Conservation (phyloP, 208 protist species). For the Wallacemonas sp. region DNA sequence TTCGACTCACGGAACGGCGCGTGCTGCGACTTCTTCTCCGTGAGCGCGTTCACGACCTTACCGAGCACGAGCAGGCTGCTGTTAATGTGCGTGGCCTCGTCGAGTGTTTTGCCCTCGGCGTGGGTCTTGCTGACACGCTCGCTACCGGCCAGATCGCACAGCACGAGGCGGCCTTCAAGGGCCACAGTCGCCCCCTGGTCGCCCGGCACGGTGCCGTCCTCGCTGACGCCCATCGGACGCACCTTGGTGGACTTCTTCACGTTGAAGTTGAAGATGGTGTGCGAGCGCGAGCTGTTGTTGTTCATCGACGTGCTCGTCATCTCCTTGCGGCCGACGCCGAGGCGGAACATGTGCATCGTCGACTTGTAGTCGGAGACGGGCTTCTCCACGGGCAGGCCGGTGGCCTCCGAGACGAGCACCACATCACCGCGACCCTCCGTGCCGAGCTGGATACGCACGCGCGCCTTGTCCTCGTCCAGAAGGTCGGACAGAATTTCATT, state of each 20-base stretch:
- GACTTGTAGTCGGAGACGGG: conserved; percentile 65
- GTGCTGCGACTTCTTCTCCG: conserved; percentile 79
- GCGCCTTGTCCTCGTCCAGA: conserved; percentile 67
- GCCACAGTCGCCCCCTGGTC: conserved; percentile 34
- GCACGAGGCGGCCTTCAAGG: conserved; percentile 88
- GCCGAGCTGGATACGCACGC: conserved; percentile 81
- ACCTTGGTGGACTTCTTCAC: conserved; percentile 75
- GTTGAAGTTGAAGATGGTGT: conserved; percentile 94
- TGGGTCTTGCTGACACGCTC: conserved; percentile 94
- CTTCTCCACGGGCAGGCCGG: conserved; percentile 60
- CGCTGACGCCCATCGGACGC: conserved; percentile 30
- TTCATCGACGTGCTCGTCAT: conserved; percentile 94
- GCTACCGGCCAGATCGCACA: conserved; percentile 98
- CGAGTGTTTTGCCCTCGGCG: conserved; percentile 90
- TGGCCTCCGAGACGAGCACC: conserved; percentile 66
- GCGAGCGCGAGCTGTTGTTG: conserved; percentile 82
- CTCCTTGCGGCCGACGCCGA: conserved; percentile 82
- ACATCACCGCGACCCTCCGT: conserved; percentile 80
- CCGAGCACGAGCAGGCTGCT: conserved; percentile 93
- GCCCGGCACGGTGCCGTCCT: conserved; percentile 6
- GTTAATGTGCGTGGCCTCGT: conserved; percentile 97
- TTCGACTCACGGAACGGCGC: conserved; percentile 93
- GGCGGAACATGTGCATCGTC: conserved; percentile 77
- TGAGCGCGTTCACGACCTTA: conserved; percentile 87
- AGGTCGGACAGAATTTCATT: conserved; percentile 90